Percentiles rank a stretch among this genome's conserved stretches.
Conservation (phyloP, 352 stramenopile species). For the Blastocystis sp. region DNA sequence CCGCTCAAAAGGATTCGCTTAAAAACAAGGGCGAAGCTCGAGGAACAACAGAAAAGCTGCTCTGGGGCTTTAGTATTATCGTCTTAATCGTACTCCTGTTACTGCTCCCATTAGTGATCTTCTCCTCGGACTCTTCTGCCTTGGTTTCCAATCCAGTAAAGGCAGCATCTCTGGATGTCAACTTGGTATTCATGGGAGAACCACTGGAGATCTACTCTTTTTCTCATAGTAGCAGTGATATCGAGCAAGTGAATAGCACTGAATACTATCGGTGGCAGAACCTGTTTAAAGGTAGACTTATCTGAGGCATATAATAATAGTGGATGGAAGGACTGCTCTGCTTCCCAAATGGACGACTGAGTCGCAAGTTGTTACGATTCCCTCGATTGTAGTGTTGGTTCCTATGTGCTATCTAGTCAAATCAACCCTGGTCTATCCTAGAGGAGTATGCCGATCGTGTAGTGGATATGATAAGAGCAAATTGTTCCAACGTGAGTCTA, state of each 20-base stretch:
- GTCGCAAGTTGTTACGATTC: background rate
- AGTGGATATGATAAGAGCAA: background rate
- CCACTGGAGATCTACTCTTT: constrained; percentile 41
- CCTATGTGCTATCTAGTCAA: background rate
- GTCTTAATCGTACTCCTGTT: constrained; percentile 38
- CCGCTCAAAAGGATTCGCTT: constrained; percentile 16
- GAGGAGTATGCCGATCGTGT: constrained; percentile 32
- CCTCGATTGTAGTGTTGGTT: background rate
- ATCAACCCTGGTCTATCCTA: constrained; percentile 27
- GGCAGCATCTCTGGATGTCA: background rate
- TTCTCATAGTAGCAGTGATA: background rate
- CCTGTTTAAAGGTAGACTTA: background rate
- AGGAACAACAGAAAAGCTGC: background rate
- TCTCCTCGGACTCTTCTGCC: constrained; percentile 56
- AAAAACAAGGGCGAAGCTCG: constrained; percentile 28
- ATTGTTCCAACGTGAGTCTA: background rate
- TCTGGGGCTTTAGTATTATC: constrained; percentile 56
- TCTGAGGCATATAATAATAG: background rate
- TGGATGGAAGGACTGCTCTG: background rate
- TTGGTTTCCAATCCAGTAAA: constrained; percentile 59
- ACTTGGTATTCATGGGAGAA: background rate
- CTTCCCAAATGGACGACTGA: constrained; percentile 37
- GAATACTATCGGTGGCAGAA: constrained; percentile 28
- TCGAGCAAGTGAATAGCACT: background rate
- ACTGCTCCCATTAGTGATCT: constrained; percentile 46